Evolutionary conservation across 139 green algal genomes (phyloP).

Genomic region (Chloropicon primus): DNA sequence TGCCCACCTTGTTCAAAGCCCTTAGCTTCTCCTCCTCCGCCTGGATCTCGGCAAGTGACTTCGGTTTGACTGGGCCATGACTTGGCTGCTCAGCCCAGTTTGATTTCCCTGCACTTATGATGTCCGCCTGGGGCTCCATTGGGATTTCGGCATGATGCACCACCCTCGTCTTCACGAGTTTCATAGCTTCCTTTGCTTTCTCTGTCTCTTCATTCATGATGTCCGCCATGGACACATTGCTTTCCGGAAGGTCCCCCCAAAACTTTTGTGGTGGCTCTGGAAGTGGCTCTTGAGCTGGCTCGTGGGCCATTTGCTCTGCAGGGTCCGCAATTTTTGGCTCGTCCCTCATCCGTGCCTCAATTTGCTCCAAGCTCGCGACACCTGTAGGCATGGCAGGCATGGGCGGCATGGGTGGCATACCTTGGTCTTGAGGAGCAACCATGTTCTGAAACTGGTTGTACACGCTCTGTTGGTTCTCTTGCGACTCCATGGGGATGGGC

Average conservation of each 20-base stretch:
- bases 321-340: background rate
- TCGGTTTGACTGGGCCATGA: background rate
- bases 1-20: background rate
- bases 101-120: background rate
- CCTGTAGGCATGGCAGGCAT: background rate
- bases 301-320: too few relatives aligned
- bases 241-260: background rate
- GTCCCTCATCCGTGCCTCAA: background rate
- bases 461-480: background rate
- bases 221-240: background rate
- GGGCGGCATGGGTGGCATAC: background rate
- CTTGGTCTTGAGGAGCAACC: background rate
- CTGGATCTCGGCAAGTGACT: conserved; percentile 59
- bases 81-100: background rate
- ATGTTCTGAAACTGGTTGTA: background rate
- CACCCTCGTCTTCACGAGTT: background rate
- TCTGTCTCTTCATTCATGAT: background rate
- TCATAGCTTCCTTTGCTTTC: background rate
- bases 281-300: too few relatives aligned
- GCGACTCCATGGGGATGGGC: background rate
- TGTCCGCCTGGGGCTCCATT: background rate
- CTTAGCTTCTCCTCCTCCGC: conserved; percentile 45
- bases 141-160: background rate
- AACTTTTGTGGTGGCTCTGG: background rate
- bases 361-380: background rate